Evolutionary conservation across 768 basidiomycete genomes (phyloP).

Genomic region (Lactifluus rugatus): DNA sequence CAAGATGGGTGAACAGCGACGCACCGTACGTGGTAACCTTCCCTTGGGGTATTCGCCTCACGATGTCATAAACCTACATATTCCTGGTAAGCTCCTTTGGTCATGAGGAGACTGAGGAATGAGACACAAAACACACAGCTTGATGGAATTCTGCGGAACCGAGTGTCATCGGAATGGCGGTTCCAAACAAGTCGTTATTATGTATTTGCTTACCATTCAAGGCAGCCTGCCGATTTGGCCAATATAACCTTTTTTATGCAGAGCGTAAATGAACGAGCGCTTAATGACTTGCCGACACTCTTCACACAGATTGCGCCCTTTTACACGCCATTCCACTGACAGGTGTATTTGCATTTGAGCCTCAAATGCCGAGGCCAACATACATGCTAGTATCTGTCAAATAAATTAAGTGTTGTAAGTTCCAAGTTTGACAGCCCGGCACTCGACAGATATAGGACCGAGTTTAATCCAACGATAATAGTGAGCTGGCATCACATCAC

Average conservation of each 20-base stretch:
- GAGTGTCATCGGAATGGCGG: slow-evolving; percentile 22
- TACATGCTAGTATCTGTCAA: not conserved
- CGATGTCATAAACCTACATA: slow-evolving; percentile 57
- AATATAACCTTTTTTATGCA: too few relatives aligned
- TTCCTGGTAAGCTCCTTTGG: not conserved
- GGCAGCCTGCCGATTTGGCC: too few relatives aligned
- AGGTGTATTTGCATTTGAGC: too few relatives aligned
- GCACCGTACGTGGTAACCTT: slow-evolving; percentile 71
- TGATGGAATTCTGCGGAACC: slow-evolving; percentile 57
- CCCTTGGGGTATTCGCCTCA: slow-evolving; percentile 56
- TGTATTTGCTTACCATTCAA: too few relatives aligned
- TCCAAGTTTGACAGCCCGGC: not conserved
- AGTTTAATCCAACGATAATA: not conserved
- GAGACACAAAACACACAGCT: slow-evolving; percentile 32
- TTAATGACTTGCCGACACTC: too few relatives aligned
- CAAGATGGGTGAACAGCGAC: slow-evolving; percentile 6
- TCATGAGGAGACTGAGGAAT: too few relatives aligned
- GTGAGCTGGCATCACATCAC: slow-evolving; percentile 1
- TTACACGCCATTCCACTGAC: not conserved
- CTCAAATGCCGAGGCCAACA: not conserved
- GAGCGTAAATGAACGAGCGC: too few relatives aligned
- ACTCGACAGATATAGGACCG: not conserved
- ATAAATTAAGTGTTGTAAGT: not conserved
- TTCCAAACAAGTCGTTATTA: not conserved
- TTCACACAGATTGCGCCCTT: not conserved